phyloP scores from a whole-genome alignment of 2,329 filamentous ascomycete species.

The Fusarium oxysporum region DNA sequence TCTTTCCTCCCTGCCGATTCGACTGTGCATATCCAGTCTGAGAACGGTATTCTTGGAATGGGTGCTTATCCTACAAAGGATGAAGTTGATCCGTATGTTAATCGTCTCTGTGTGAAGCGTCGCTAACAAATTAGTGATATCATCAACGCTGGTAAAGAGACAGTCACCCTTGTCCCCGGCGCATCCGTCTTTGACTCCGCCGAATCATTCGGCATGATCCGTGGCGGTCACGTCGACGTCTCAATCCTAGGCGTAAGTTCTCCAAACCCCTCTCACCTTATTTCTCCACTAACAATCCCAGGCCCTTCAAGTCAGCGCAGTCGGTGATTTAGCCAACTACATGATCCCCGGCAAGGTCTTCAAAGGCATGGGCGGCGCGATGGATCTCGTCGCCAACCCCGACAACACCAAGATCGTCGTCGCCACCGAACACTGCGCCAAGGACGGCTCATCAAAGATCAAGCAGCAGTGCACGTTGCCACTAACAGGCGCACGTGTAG shows the following conservation, averaged over 20 bases:
- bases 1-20: slow-evolving; percentile 76
- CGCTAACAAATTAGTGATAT: slow-evolving; percentile 65
- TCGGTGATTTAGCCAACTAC: slow-evolving; percentile 87
- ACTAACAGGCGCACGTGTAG: slow-evolving; percentile 73
- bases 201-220: slow-evolving; percentile 90
- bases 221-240: slow-evolving; percentile 85
- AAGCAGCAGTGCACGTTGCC: slow-evolving; percentile 73
- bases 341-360: slow-evolving; percentile 90
- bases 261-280: not conserved
- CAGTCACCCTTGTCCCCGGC: slow-evolving; percentile 81
- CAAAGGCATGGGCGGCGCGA: slow-evolving; percentile 87
- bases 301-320: slow-evolving; percentile 82
- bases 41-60: slow-evolving; percentile 88
- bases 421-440: slow-evolving; percentile 76
- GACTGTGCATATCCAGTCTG: slow-evolving; percentile 85
- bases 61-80: slow-evolving; percentile 81
- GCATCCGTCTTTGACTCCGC: slow-evolving; percentile 82
- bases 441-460: slow-evolving; percentile 75
- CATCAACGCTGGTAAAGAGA: slow-evolving; percentile 90
- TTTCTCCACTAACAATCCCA: slow-evolving; percentile 25
- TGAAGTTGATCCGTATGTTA: slow-evolving; percentile 71
- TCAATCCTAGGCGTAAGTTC: slow-evolving; percentile 76
- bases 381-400: slow-evolving; percentile 79
- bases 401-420: slow-evolving; percentile 79
- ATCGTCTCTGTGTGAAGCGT: too few species aligned